A percentile compares a stretch with the other conserved stretches of the same genome.
Evolutionary conservation across 352 stramenopile species (phyloP).

Genomic region (Phytophthora capsici): DNA sequence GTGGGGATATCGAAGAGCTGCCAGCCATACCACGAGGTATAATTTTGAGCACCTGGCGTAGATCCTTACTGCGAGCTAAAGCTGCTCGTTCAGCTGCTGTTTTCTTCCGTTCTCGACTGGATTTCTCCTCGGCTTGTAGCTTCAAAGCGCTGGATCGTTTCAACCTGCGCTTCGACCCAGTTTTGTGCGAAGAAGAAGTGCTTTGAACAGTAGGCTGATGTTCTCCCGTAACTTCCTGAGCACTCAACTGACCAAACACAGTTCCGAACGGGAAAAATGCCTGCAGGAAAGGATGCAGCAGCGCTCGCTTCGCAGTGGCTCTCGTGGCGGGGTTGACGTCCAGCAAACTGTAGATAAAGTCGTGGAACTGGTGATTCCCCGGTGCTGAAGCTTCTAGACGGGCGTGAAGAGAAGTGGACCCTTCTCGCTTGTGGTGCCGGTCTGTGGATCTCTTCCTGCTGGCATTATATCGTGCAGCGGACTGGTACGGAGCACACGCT

Average conservation of each 20-base stretch:
- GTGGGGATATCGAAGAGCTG: slow-evolving; percentile 27
- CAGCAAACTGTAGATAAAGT: slow-evolving; percentile 63
- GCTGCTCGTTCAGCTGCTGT: slow-evolving; percentile 14
- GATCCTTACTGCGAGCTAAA: slow-evolving; percentile 35
- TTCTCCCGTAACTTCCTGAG: slow-evolving; percentile 4
- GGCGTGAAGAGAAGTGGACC: slow-evolving; percentile 14
- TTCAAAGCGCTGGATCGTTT: slow-evolving; percentile 9
- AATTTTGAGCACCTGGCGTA: slow-evolving; percentile 41
- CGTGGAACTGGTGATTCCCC: slow-evolving; percentile 42
- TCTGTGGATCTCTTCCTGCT: slow-evolving; percentile 1
- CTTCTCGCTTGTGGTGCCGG: slow-evolving; percentile 17
- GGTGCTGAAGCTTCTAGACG: slow-evolving; percentile 44
- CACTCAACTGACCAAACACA: slow-evolving; percentile 46
- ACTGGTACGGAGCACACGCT: slow-evolving; percentile 36
- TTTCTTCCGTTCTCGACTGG: slow-evolving; percentile 23
- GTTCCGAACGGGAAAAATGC: slow-evolving; percentile 68
- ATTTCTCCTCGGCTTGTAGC: slow-evolving; percentile 6
- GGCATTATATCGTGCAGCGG: slow-evolving; percentile 30
- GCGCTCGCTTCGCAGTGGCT: slow-evolving; percentile 51
- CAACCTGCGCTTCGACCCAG: slow-evolving; percentile 26
- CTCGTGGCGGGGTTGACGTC: slow-evolving; percentile 55
- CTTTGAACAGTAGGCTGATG: background rate
- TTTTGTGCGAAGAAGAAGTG: slow-evolving; percentile 1
- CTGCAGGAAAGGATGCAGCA: slow-evolving; percentile 79
- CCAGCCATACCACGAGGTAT: slow-evolving; percentile 26